phyloP scores from a whole-genome alignment of 2,329 filamentous ascomycete genomes.

The Fusarium duplospermum region DNA sequence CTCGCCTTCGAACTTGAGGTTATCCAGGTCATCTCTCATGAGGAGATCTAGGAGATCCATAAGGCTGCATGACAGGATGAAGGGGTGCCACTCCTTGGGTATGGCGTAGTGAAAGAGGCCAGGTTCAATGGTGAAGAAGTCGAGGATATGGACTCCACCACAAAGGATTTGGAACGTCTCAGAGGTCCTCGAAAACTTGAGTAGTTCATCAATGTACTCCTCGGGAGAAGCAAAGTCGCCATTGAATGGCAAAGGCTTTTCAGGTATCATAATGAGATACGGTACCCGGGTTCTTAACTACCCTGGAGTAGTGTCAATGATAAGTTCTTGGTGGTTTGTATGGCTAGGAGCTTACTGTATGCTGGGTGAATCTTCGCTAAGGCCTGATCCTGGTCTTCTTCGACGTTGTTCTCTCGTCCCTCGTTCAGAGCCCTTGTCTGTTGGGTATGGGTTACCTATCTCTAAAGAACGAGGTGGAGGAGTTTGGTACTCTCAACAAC shows the following conservation, averaged over 20 bases:
- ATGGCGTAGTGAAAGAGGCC: conserved; percentile 84
- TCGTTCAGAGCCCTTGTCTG: not conserved
- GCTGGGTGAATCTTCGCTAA: not conserved
- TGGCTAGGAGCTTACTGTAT: not conserved
- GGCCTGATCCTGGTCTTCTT: not conserved
- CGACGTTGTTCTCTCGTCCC: not conserved
- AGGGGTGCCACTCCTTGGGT: conserved; percentile 83
- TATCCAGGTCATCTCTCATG: conserved; percentile 78
- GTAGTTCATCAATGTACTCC: conserved; percentile 81
- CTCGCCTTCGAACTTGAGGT: conserved; percentile 40
- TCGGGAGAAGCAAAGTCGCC: conserved; percentile 77
- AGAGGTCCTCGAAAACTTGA: conserved; percentile 80
- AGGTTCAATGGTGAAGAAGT: conserved; percentile 90
- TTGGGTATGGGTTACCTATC: not conserved
- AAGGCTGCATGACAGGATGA: conserved; percentile 77
- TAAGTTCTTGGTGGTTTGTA: not conserved
- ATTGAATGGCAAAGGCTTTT: conserved; percentile 73
- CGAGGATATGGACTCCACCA: conserved; percentile 95
- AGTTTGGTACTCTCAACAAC: not conserved
- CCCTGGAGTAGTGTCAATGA: conserved; percentile 31
- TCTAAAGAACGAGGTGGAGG: not conserved
- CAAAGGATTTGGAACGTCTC: conserved; percentile 88
- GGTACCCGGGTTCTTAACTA: conserved; percentile 13
- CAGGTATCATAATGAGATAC: conserved; percentile 57
- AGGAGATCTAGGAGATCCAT: conserved; percentile 84